phyloP scores from a whole-genome alignment of 2,329 filamentous ascomycete species.

The Arthrinium puccinioides region DNA sequence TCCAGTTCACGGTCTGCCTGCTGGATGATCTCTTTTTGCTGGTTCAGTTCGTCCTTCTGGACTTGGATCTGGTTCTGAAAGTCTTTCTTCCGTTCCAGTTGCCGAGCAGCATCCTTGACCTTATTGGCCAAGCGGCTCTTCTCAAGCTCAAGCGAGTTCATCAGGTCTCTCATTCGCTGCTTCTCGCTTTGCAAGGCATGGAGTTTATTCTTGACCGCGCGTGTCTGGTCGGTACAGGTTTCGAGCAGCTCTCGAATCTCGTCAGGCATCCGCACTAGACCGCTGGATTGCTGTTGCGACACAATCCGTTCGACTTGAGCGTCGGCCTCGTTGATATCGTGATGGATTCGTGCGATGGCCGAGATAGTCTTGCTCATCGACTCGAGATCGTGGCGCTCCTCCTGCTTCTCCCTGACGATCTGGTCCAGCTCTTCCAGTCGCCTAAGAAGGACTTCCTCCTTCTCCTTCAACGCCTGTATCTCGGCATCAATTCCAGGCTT shows the following conservation, averaged over 20 bases:
- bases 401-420: slow-evolving; percentile 55
- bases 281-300: slow-evolving; percentile 65
- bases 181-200: slow-evolving; percentile 61
- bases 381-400: slow-evolving; percentile 65
- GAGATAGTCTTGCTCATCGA: slow-evolving; percentile 68
- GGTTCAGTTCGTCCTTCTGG: slow-evolving; percentile 58
- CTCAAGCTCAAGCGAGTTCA: slow-evolving; percentile 69
- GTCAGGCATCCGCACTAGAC: slow-evolving; percentile 63
- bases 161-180: slow-evolving; percentile 61
- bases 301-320: slow-evolving; percentile 67
- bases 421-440: slow-evolving; percentile 63
- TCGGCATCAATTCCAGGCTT: slow-evolving; percentile 63
- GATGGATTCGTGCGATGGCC: slow-evolving; percentile 64
- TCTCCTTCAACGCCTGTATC: slow-evolving; percentile 50
- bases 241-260: slow-evolving; percentile 77
- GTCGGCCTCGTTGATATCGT: slow-evolving; percentile 65
- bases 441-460: slow-evolving; percentile 52
- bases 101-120: slow-evolving; percentile 61
- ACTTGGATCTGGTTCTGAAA: slow-evolving; percentile 66
- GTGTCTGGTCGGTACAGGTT: slow-evolving; percentile 58
- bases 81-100: slow-evolving; percentile 74
- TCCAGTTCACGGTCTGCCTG: slow-evolving; percentile 67
- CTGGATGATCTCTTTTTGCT: slow-evolving; percentile 64
- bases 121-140: slow-evolving; percentile 68
- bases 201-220: slow-evolving; percentile 55